Conservation (phyloP, 2,329 filamentous ascomycete genomes). For the Aspergillus pseudonomiae region DNA sequence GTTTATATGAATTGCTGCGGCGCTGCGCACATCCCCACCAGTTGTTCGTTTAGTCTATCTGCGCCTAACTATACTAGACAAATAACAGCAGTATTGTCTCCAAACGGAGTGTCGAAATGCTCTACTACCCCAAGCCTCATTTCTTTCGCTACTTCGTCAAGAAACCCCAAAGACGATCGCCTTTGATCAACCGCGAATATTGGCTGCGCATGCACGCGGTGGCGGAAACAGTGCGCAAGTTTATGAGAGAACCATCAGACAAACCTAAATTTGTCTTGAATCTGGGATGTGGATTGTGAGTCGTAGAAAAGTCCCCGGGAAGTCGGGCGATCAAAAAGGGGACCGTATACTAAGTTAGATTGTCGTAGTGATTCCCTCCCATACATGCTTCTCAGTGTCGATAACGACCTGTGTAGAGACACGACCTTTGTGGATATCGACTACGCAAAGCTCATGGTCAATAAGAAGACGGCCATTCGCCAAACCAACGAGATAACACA, state of each 20-base stretch:
- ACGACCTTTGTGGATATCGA: slow-evolving; percentile 82
- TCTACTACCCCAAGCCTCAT: slow-evolving; percentile 81
- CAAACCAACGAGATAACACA: slow-evolving; percentile 63
- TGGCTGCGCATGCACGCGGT: slow-evolving; percentile 84
- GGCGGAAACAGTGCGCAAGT: slow-evolving; percentile 72
- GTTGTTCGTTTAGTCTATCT: not conserved
- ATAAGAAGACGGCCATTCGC: slow-evolving; percentile 71
- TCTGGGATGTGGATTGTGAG: slow-evolving; percentile 87
- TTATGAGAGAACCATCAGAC: slow-evolving; percentile 61
- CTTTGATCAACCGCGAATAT: slow-evolving; percentile 87
- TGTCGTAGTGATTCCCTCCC: slow-evolving; percentile 75
- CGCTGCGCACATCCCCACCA: slow-evolving; percentile 3
- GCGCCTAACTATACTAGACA: slow-evolving; percentile 56
- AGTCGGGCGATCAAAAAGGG: slow-evolving; percentile 3
- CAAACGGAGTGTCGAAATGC: slow-evolving; percentile 86
- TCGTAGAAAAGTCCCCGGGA: slow-evolving; percentile 31
- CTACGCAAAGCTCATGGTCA: slow-evolving; percentile 76
- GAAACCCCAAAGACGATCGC: slow-evolving; percentile 80
- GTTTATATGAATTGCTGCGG: slow-evolving; percentile 24
- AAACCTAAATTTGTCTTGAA: slow-evolving; percentile 77
- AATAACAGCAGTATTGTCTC: slow-evolving; percentile 92
- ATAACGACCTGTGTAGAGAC: slow-evolving; percentile 60
- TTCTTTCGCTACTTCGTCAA: slow-evolving; percentile 87
- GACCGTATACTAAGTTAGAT: slow-evolving; percentile 30
- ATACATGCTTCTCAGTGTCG: slow-evolving; percentile 76